These are phyloP conservation scores for Cladosporium sp. DNA, from an alignment of 2,329 filamentous ascomycete genomes.

Conservation along the genomic window DNA sequence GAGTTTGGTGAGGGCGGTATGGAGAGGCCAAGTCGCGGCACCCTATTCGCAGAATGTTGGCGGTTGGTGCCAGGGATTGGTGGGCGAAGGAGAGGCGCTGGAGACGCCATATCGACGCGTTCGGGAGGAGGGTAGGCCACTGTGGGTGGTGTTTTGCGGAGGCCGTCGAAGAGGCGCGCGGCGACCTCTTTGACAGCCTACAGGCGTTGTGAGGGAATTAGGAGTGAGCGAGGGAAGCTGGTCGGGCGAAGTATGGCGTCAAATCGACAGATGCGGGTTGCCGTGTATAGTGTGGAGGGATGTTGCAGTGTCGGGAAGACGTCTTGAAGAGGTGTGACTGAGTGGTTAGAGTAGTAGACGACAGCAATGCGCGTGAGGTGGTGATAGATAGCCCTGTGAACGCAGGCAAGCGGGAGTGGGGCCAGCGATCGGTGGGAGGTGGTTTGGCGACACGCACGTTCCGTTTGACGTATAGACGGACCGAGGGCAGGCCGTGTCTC, in stretches of 20 bases:
- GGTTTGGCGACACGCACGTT: neutral
- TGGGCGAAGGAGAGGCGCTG: conserved; percentile 76
- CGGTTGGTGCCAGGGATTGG: conserved; percentile 69
- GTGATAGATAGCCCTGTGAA: conserved; percentile 7
- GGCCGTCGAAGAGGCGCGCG: conserved; percentile 28
- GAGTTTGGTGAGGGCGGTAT: conserved; percentile 84
- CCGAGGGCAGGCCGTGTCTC: no score
- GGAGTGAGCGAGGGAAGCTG: neutral
- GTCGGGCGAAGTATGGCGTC: neutral
- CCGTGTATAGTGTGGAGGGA: neutral
- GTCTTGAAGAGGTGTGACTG: neutral
- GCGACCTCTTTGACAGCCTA: conserved; percentile 28
- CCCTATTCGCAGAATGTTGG: conserved; percentile 24
- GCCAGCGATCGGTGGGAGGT: neutral
- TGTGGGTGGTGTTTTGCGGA: conserved; percentile 21
- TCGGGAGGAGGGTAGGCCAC: conserved; percentile 28
- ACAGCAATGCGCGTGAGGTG: neutral
- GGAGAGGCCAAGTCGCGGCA: conserved; percentile 78
- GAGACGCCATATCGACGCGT: conserved; percentile 61
- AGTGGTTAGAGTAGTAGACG: neutral
- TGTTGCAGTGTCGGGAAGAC: neutral
- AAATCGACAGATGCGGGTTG: neutral
- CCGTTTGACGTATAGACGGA: no score
- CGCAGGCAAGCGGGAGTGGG: conserved; percentile 9
- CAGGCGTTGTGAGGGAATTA: neutral